Base-by-base conservation (phyloP, 306 rosid genomes). In the Castanospermum australe region DNA sequence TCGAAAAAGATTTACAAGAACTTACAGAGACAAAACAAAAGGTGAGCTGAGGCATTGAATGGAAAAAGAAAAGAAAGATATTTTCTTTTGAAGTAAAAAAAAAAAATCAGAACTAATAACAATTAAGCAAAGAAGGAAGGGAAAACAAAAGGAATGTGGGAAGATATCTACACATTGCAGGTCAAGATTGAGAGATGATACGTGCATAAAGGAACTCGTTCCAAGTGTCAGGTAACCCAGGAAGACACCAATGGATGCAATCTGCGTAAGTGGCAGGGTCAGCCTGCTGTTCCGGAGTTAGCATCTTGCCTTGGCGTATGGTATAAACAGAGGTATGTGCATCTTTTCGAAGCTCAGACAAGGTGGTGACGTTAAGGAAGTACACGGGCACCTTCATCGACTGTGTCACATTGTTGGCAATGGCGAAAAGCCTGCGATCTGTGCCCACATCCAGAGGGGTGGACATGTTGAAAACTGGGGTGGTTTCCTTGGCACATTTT, bases 231-330 rank as follows among this genome's bases (percentile, higher is more conserved):
- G 98, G 99, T 76, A 96, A 73, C 56, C 99, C 99, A 0, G 98
- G 99, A 17, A 96, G 87, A 62, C 99, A 96, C 99, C 99, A 93
- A 51, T 96, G 99, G 75, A 96, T 96, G 48, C 99, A 96, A 77
- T 96, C 99, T 1, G 99, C 99, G 30, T 89, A 93, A 28, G 89
- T 96, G 30, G 87, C 69, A 0, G 98, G 99, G 68, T 96, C 98
- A 4, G 99, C 90, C 62, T 96, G 97, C 47, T 96, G 99, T 42
- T 91, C 97, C 6, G 86, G 85, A 5, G 96, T 91, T 32, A 96
- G 57, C 97, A 96, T 87, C 47, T 96, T 93, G 38, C 99, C 99
- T 54, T 96, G 99, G 0, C 98, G 89, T 39, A 96, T 96, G 59
- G 99, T 96, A 57, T 91, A 36, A 47, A 96, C 97, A 1, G 99